phyloP scores from a whole-genome alignment of 2,329 filamentous ascomycete species.

The Microcera coccophila region DNA sequence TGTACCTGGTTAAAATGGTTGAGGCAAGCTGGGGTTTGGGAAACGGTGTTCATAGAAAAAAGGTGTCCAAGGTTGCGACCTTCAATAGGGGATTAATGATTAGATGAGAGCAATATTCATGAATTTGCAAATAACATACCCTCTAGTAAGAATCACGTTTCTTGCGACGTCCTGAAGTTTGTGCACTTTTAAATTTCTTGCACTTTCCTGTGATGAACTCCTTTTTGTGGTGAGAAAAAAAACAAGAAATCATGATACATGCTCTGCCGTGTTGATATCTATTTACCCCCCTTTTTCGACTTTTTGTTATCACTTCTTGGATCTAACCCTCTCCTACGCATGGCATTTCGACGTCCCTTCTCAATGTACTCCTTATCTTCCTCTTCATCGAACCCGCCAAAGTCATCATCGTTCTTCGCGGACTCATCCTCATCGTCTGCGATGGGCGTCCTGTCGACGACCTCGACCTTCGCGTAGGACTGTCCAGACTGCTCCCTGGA shows the following conservation, averaged over 20 bases:
- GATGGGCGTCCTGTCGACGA: conserved; percentile 68
- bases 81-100: conserved; percentile 23
- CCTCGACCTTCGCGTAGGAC: conserved; percentile 34
- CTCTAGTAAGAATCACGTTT: background rate
- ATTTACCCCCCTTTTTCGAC: conserved; percentile 7
- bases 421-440: conserved; percentile 44
- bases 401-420: conserved; percentile 52
- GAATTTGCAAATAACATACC: conserved; percentile 8
- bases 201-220: background rate
- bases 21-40: background rate
- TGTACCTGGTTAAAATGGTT: background rate
- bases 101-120: conserved; percentile 27
- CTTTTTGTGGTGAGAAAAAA: conserved; percentile 6
- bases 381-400: conserved; percentile 71
- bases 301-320: conserved; percentile 52
- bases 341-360: conserved; percentile 66
- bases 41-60: conserved; percentile 24
- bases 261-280: conserved; percentile 3
- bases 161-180: conserved; percentile 9
- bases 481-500: conserved; percentile 15
- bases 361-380: conserved; percentile 69
- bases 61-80: conserved; percentile 17
- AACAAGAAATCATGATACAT: conserved; percentile 7
- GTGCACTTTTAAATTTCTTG: conserved; percentile 11
- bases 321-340: conserved; percentile 71